These are phyloP conservation scores for Plasmodium gaboni DNA, from an alignment of 169 alveolate species.

Conservation along the genomic window DNA sequence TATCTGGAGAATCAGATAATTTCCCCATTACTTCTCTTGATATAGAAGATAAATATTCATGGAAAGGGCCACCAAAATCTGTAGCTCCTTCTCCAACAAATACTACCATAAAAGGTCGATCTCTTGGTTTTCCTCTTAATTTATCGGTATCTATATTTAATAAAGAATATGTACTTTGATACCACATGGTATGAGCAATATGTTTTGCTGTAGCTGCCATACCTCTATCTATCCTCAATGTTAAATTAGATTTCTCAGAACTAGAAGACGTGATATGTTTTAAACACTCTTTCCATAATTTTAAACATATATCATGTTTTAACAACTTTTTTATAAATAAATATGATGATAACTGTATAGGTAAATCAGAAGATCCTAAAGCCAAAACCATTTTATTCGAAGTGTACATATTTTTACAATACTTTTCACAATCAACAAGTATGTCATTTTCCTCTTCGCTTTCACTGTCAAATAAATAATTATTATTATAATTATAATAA, in stretches of 20 bases:
- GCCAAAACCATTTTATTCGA: constrained; percentile 80
- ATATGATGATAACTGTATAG: constrained; percentile 77
- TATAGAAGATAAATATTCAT: constrained; percentile 90
- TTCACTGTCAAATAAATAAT: constrained; percentile 3
- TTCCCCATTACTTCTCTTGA: constrained; percentile 92
- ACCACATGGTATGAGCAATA: constrained; percentile 82
- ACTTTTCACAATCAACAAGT: constrained; percentile 7
- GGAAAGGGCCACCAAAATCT: constrained; percentile 95
- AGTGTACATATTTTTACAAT: constrained; percentile 47
- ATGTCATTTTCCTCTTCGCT: constrained; percentile 26
- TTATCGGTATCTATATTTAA: constrained; percentile 79
- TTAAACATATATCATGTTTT: constrained; percentile 40
- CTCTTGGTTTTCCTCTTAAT: constrained; percentile 84
- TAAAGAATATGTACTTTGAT: constrained; percentile 85
- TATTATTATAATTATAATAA: not conserved
- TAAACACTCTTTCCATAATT: constrained; percentile 78
- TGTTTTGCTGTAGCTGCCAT: constrained; percentile 86
- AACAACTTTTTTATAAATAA: constrained; percentile 77
- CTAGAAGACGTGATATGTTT: constrained; percentile 76
- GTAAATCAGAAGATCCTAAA: constrained; percentile 82
- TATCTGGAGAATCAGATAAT: constrained; percentile 76
- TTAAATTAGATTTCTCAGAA: constrained; percentile 78
- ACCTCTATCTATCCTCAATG: constrained; percentile 82
- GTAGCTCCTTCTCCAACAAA: constrained; percentile 94
- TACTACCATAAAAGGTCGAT: constrained; percentile 93